These are phyloP conservation scores for Tulasnella sp. DNA, from an alignment of 768 basidiomycete species.

Conservation along the genomic window DNA sequence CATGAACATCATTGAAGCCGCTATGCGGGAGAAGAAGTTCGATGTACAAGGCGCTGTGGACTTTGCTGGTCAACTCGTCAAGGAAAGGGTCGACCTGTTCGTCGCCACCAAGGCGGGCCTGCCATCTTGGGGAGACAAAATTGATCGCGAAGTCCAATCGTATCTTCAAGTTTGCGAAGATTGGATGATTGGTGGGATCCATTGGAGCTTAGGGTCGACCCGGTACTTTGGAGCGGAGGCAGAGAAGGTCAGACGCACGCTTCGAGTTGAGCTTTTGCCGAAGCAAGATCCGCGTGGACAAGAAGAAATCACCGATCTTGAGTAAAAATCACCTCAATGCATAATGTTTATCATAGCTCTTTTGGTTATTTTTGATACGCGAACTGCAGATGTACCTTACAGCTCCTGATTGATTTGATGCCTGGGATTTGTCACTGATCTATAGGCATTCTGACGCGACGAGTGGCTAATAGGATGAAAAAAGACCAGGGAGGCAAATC, in stretches of 20 bases:
- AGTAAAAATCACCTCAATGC: neutral
- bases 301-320: neutral
- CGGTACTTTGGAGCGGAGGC: conserved; percentile 15
- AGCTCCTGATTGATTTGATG: too few species aligned
- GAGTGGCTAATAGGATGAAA: too few species aligned
- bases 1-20: conserved; percentile 9
- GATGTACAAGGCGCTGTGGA: conserved; percentile 13
- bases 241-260: conserved; percentile 3
- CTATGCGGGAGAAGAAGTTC: conserved; percentile 1
- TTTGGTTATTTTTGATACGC: neutral
- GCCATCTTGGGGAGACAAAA: neutral
- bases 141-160: conserved; percentile 6
- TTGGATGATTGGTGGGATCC: conserved; percentile 10
- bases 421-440: too few species aligned
- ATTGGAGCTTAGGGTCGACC: conserved; percentile 15
- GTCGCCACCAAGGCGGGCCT: neutral
- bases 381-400: too few species aligned
- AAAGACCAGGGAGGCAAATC: too few species aligned
- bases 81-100: conserved; percentile 1
- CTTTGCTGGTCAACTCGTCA: conserved; percentile 8
- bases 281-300: conserved; percentile 2
- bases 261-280: neutral
- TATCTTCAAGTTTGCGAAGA: conserved; percentile 9
- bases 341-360: too few species aligned
- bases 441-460: too few species aligned